These are phyloP conservation scores for Metschnikowia aberdeeniae DNA, from an alignment of 805 yeast species.

Conservation along the genomic window DNA sequence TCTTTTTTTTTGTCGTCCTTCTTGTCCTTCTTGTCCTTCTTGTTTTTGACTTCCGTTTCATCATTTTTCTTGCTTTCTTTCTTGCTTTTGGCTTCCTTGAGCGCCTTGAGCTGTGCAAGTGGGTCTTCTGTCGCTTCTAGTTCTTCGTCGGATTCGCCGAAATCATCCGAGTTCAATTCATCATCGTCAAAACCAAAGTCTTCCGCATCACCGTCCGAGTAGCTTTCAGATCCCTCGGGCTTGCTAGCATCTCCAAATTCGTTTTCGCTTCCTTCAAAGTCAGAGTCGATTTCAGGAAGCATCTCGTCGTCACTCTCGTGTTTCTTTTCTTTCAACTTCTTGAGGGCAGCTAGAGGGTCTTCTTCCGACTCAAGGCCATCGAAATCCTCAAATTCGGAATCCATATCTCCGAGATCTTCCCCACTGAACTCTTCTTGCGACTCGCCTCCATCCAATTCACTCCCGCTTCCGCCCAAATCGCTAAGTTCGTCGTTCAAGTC, in stretches of 20 bases:
- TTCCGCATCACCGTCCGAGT: background rate
- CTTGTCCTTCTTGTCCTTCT: background rate
- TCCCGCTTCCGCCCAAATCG: background rate
- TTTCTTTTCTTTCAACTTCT: slow-evolving; percentile 13
- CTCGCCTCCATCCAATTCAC: background rate
- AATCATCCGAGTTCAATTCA: slow-evolving; percentile 13
- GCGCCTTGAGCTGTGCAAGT: slow-evolving; percentile 22
- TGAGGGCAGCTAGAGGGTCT: slow-evolving; percentile 25
- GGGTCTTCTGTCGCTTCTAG: slow-evolving; percentile 21
- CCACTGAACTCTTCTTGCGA: slow-evolving; percentile 1
- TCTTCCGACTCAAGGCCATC: slow-evolving; percentile 35
- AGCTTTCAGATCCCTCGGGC: background rate
- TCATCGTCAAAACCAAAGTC: slow-evolving; percentile 9
- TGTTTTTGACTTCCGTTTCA: slow-evolving; percentile 18
- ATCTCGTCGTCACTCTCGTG: background rate
- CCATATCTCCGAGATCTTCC: background rate
- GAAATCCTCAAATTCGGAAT: slow-evolving; percentile 22
- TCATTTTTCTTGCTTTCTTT: slow-evolving; percentile 7
- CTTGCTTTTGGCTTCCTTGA: slow-evolving; percentile 11
- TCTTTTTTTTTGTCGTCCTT: slow-evolving; percentile 3
- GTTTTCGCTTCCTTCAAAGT: background rate
- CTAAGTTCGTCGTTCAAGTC: slow-evolving; percentile 22
- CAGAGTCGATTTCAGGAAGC: background rate
- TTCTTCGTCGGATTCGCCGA: slow-evolving; percentile 9
- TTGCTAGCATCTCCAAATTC: background rate